Percentiles rank a stretch among this genome's conserved stretches.
phyloP scores from a whole-genome alignment of 106 monocot genomes.

The Dendrobium officinale region DNA sequence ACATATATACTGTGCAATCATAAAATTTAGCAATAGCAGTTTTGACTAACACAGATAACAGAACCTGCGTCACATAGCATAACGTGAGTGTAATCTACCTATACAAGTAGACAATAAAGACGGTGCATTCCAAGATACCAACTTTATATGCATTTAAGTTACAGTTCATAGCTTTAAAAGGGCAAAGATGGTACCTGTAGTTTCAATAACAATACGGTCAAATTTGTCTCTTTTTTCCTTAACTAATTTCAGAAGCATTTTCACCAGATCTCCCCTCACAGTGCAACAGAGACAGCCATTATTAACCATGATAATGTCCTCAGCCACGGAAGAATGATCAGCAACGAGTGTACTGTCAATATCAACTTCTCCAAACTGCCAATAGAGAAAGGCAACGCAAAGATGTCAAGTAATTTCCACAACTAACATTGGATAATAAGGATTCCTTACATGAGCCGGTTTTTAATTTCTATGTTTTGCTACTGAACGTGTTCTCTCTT shows the following conservation, averaged over 20 bases:
- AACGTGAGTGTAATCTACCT: background rate
- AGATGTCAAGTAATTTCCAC: background rate
- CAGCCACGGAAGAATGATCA: constrained; percentile 74
- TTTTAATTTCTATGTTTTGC: background rate
- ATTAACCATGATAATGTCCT: constrained; percentile 95
- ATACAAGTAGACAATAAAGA: background rate
- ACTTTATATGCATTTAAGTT: background rate
- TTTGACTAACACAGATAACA: background rate
- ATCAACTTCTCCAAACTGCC: constrained; percentile 94
- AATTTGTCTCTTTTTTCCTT: constrained; percentile 77
- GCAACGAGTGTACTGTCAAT: constrained; percentile 90
- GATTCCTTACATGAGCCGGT: background rate
- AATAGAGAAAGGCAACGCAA: constrained; percentile 6
- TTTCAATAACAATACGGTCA: constrained; percentile 92
- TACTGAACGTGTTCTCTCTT: background rate
- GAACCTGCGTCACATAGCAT: background rate
- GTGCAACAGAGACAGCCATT: constrained; percentile 96
- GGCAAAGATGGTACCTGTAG: constrained; percentile 54
- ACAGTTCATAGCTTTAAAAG: background rate
- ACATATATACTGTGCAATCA: background rate
- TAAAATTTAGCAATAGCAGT: background rate
- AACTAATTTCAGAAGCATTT: constrained; percentile 87
- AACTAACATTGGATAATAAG: background rate
- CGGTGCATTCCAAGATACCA: background rate
- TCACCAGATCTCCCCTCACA: constrained; percentile 85